These are phyloP conservation scores for Amphicarpaea edgeworthii DNA, from an alignment of 306 rosid species.

Conservation along the genomic window DNA sequence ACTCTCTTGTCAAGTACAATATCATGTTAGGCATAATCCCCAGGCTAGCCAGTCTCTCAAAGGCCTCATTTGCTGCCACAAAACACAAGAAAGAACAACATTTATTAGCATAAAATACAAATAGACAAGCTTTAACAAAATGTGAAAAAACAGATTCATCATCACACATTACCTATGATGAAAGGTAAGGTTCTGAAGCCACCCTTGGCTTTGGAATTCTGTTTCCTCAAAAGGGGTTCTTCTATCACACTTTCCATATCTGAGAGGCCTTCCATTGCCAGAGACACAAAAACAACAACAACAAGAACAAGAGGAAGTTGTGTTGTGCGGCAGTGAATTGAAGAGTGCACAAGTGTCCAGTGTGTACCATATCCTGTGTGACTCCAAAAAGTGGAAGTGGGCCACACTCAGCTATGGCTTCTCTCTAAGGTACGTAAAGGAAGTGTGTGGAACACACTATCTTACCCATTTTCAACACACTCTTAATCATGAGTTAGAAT, in stretches of 20 bases:
- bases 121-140: not conserved
- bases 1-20: slow-evolving; percentile 45
- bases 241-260: slow-evolving; percentile 33
- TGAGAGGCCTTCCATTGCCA: slow-evolving; percentile 1
- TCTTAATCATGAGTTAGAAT: not conserved
- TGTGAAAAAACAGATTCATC: not conserved
- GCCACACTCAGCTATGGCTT: not conserved
- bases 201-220: slow-evolving; percentile 32
- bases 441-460: not conserved
- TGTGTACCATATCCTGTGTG: not conserved
- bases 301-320: too few relatives aligned
- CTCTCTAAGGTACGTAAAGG: not conserved
- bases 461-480: not conserved
- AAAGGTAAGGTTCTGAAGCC: slow-evolving; percentile 51
- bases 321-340: not conserved
- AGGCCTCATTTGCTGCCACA: slow-evolving; percentile 48
- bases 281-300: too few relatives aligned
- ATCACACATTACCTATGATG: slow-evolving; percentile 43
- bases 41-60: slow-evolving; percentile 44
- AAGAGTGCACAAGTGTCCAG: not conserved
- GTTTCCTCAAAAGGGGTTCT: slow-evolving; percentile 39
- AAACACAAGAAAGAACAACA: too few relatives aligned
- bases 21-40: slow-evolving; percentile 50
- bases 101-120: not conserved
- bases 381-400: not conserved